Evolutionary conservation across 192 early-diverging fungal genomes (phyloP), one percentile per base, ranked within the genome.

Genomic region (Radiomyces spectabilis): DNA sequence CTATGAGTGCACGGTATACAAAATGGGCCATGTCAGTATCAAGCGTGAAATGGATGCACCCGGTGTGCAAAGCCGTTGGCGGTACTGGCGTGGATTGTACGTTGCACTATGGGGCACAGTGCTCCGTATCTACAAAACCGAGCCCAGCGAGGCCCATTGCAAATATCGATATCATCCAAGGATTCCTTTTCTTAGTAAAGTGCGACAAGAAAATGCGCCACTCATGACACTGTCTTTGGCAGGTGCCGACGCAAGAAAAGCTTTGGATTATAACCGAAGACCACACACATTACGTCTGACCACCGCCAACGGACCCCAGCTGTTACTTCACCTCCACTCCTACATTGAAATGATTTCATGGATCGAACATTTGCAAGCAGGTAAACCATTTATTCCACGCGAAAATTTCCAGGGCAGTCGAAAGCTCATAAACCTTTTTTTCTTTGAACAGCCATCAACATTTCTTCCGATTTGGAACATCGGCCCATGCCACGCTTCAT

Each of bases 401-500:
- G n/a, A n/a, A n/a, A n/a, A n/a, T n/a, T n/a, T n/a, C n/a, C n/a
- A n/a, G n/a, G n/a, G n/a, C n/a, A n/a, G n/a, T n/a, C n/a, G n/a
- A n/a, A n/a, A n/a, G n/a, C n/a, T n/a, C n/a, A n/a, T n/a, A n/a
- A n/a, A n/a, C n/a, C n/a, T n/a, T n/a, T n/a, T 31, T 9, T 70
- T 60, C n/a, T n/a, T n/a, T n/a, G n/a, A n/a, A n/a, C n/a, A 12
- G 65, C 69, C 4, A 61, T 61, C 32, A 78, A 78, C 47, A 74
- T 78, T 25, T 65, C 69, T 1, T 59, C 57, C 21, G 70, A 68
- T 32, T 52, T 78, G 18, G 76, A 78, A 22, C 51, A 63, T 3
- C 51, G 76, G 0, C 58, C 48, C 16, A 78, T 78, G 76, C 76
- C 76, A 9, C 68, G 63, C 47, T 78, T 78, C 47, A 61, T 72